These are phyloP conservation scores for Russula earlei DNA, from an alignment of 768 basidiomycete genomes.

Conservation along the genomic window DNA sequence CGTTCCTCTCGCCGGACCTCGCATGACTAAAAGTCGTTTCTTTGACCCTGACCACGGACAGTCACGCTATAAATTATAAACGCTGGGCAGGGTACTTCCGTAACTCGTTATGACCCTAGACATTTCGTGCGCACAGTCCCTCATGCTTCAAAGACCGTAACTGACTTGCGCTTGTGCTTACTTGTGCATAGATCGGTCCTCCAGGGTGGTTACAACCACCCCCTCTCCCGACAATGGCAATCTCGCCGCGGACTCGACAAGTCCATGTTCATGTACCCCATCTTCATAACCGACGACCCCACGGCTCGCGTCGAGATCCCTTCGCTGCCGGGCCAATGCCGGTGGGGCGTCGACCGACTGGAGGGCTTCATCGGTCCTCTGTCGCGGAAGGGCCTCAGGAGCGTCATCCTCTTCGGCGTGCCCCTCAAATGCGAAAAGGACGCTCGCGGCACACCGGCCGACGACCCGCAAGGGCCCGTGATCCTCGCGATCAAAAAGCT, in stretches of 20 bases:
- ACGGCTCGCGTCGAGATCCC: constrained; percentile 71
- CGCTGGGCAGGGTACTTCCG: too few species aligned
- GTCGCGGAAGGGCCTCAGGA: constrained; percentile 80
- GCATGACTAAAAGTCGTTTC: too few species aligned
- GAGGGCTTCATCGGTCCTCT: constrained; percentile 79
- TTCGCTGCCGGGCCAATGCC: constrained; percentile 73
- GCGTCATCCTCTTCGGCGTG: constrained; percentile 93
- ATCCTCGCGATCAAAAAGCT: constrained; percentile 84
- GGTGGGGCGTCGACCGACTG: constrained; percentile 96
- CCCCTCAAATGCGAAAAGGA: constrained; percentile 80
- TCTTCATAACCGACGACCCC: constrained; percentile 94
- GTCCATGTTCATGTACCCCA: constrained; percentile 97
- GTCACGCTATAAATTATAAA: too few species aligned
- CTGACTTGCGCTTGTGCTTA: not conserved
- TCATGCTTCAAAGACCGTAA: too few species aligned
- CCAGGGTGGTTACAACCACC: constrained; percentile 92
- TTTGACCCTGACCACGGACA: too few species aligned
- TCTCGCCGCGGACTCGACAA: constrained; percentile 69
- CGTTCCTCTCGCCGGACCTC: too few species aligned
- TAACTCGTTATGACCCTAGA: constrained; percentile 15
- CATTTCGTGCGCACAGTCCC: constrained; percentile 14
- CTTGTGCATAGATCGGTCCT: constrained; percentile 50
- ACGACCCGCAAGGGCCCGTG: constrained; percentile 84
- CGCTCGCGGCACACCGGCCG: constrained; percentile 72
- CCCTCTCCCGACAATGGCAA: constrained; percentile 84